Evolutionary conservation across 2,329 filamentous ascomycete species (phyloP).

Genomic region (Nigrospora osmanthi): DNA sequence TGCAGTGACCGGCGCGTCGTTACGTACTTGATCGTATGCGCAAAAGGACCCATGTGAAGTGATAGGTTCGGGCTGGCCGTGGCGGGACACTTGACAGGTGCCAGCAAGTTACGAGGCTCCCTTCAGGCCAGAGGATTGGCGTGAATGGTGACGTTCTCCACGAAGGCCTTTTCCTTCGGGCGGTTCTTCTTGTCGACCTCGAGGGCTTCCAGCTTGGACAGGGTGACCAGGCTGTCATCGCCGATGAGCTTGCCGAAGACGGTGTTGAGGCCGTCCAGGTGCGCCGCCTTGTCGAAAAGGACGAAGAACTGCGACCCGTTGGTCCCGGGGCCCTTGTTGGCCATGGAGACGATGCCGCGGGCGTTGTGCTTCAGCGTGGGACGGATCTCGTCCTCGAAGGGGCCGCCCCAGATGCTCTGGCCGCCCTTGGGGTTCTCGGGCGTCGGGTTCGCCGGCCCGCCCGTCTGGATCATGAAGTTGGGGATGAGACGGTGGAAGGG

Average conservation of each 20-base stretch:
- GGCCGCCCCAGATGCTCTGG: constrained; percentile 63
- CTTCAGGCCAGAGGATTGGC: constrained; percentile 65
- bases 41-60: too few species aligned
- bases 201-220: constrained; percentile 64
- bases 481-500: constrained; percentile 77
- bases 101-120: too few species aligned
- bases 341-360: constrained; percentile 68
- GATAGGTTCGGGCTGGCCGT: too few species aligned
- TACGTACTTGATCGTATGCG: too few species aligned
- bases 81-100: too few species aligned
- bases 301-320: constrained; percentile 81
- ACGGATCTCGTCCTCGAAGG: constrained; percentile 76
- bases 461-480: constrained; percentile 73
- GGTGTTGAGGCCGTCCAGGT: constrained; percentile 78
- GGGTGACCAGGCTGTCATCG: constrained; percentile 54
- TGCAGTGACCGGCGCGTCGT: too few species aligned
- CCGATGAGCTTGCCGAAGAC: constrained; percentile 71
- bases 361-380: constrained; percentile 61
- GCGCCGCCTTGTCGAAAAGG: constrained; percentile 67
- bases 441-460: constrained; percentile 49
- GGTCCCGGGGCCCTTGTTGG: constrained; percentile 66
- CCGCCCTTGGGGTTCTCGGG: constrained; percentile 59
- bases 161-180: constrained; percentile 57
- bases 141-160: constrained; percentile 66
- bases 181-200: constrained; percentile 73